Base-by-base conservation (phyloP, 305 asterid genomes). In the Solanum hybrid region DNA sequence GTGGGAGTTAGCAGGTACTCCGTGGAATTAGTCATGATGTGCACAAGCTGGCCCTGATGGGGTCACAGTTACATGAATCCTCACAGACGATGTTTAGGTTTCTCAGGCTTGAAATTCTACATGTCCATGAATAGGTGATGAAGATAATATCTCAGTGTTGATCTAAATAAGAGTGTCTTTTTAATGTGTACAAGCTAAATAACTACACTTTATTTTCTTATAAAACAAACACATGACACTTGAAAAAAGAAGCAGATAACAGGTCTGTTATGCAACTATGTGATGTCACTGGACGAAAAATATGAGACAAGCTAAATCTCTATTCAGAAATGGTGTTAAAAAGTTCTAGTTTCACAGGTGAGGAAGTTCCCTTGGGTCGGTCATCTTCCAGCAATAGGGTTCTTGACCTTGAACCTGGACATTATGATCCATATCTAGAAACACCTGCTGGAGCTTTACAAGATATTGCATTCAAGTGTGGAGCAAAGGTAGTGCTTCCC, bases 401-500 rank as follows among this genome's bases (percentile, higher is more conserved):
- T 90, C 91, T 92, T 84, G 98, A 95, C 90, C 92, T 94, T 90
- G 98, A 96, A 95, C 93, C 96, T 91, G 99, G 97, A 72, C 96
- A 94, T 90, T 91, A 92, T 84, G 98, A 94, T 89, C 94, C 95
- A 86, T 93, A 87, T 89, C 87, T 93, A 34, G 98, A 96, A 89
- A 90, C 98, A 16, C 92, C 93, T 86, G 91, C 91, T 88, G 98
- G 91, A 90, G 98, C 93, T 77, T 93, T 98, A 73, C 97, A 94
- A 86, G 97, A 98, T 86, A 98, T 98, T 89, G 99, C 99, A 78
- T 89, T 91, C 16, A 95, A 93, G 93, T 98, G 99, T 92, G 97
- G 99, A 92, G 88, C 98, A 60, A 96, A 96, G 98, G 99, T 98
- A 93, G 91, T 89, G 69, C 87, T 89, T 73, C 89, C 89, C 60